Percentiles rank a stretch among this genome's conserved stretches.
Evolutionary conservation across 306 rosid species (phyloP).

Genomic region (Albizia julibrissin): DNA sequence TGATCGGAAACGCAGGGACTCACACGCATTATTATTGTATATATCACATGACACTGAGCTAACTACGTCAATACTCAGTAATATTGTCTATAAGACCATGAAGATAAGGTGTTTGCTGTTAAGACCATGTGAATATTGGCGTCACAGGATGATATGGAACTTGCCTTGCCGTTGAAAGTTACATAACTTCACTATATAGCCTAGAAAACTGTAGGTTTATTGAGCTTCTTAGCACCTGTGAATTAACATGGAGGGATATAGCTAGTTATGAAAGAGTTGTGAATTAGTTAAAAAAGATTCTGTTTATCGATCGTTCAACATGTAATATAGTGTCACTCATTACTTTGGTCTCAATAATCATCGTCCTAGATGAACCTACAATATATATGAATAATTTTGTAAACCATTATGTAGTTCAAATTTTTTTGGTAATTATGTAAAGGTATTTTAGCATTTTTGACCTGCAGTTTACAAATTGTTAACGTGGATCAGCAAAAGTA

Average conservation of each 20-base stretch:
- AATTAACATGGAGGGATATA: neutral
- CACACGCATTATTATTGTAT: neutral
- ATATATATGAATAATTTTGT: neutral
- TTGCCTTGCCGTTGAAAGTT: neutral
- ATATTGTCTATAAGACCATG: neutral
- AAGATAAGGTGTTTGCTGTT: conserved; percentile 7
- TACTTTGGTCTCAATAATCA: neutral
- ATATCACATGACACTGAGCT: neutral
- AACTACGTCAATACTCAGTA: no score
- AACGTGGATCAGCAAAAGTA: neutral
- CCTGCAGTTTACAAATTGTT: neutral
- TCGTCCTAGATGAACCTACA: neutral
- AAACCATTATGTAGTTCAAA: neutral
- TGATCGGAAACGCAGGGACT: neutral
- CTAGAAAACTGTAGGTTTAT: neutral
- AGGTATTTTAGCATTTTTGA: neutral
- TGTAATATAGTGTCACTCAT: neutral
- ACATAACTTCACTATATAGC: neutral
- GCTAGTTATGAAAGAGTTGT: neutral
- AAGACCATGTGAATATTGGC: neutral
- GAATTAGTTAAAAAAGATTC: no score
- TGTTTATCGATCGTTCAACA: neutral
- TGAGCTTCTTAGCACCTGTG: neutral
- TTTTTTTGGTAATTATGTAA: neutral
- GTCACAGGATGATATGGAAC: neutral